Conservation (phyloP, 345 rosid genomes). For the Toxicodendron radicans region DNA sequence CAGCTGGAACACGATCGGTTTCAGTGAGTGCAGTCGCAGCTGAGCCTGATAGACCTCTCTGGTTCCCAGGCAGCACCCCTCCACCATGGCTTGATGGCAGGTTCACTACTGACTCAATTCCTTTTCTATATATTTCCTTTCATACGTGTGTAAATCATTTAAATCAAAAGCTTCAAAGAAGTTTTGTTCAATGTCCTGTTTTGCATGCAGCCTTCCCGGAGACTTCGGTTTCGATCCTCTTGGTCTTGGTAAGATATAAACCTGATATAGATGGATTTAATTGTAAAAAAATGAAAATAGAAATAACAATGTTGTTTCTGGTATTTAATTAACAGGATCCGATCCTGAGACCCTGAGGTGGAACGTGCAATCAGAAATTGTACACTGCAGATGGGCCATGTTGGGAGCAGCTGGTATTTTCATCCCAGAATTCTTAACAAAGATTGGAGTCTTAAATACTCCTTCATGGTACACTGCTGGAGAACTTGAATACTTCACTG, state of each 20-base stretch:
- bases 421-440: slow-evolving; percentile 91
- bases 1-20: slow-evolving; percentile 35
- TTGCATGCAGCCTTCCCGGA: slow-evolving; percentile 78
- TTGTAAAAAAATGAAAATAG: too few relatives aligned
- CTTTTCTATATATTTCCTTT: not conserved
- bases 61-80: slow-evolving; percentile 99
- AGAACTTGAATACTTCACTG: slow-evolving; percentile 79
- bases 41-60: slow-evolving; percentile 84
- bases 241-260: slow-evolving; percentile 66
- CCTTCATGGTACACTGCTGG: slow-evolving; percentile 97
- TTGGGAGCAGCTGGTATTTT: slow-evolving; percentile 96
- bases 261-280: not conserved
- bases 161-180: not conserved
- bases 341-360: slow-evolving; percentile 89
- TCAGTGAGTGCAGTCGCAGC: slow-evolving; percentile 63
- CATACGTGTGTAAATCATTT: not conserved
- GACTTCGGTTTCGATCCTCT: slow-evolving; percentile 98
- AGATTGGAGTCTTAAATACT: slow-evolving; percentile 82
- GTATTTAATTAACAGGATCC: slow-evolving; percentile 49
- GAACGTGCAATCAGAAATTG: slow-evolving; percentile 87
- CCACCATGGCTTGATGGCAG: slow-evolving; percentile 98
- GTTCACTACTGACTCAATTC: slow-evolving; percentile 19
- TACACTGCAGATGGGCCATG: slow-evolving; percentile 99
- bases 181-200: not conserved
- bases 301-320: not conserved